Evolutionary conservation across 768 basidiomycete species (phyloP), one percentile per base, ranked within the genome.

Genomic region (Panaeolus papilionaceus): DNA sequence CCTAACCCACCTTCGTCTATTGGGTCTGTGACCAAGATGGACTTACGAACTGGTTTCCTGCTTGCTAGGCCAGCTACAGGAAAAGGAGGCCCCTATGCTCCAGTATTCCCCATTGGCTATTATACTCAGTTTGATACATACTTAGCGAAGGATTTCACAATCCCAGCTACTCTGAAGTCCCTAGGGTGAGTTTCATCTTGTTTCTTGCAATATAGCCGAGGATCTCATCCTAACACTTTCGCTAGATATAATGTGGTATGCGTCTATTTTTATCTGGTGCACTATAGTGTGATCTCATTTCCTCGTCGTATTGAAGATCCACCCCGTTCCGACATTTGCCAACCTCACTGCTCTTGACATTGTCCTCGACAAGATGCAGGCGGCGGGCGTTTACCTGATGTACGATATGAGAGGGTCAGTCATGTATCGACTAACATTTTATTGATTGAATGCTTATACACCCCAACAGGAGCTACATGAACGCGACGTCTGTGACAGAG

Each of bases 391-490:
- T 11, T 94, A 90, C 72, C 82, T 94, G 65, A 93, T 94, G 88
- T 95, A 94, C 70, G 92, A 94, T 74, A 93, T 94, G 92, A 84
- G 92, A 62, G 79, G 79, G 85, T 85, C 44, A 39, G 82, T 78
- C 23, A 6, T 5, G 11, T 0, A 38, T 26, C 33, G 2, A n/a
- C 38, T 12, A 26, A 8, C 16, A 37, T 14, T 18, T 33, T 33
- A 33, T 33, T 33, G 33, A 33, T 49, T 45, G 66, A 37, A n/a
- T 4, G 5, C 14, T 33, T 38, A 58, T 38, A 33, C 38, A 71
- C 70, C 14, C 70, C 70, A 40, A 69, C 69, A 85, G 88, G 72
- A 86, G 85, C 4, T 94, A 93, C 79, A 86, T 83, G 84, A 89
- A 94, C 75, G 70, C 78, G 8, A 83, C 86, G 6, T 82, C 85